phyloP scores from a whole-genome alignment of 2,329 filamentous ascomycete genomes.

The Trichocomaceae sp. region DNA sequence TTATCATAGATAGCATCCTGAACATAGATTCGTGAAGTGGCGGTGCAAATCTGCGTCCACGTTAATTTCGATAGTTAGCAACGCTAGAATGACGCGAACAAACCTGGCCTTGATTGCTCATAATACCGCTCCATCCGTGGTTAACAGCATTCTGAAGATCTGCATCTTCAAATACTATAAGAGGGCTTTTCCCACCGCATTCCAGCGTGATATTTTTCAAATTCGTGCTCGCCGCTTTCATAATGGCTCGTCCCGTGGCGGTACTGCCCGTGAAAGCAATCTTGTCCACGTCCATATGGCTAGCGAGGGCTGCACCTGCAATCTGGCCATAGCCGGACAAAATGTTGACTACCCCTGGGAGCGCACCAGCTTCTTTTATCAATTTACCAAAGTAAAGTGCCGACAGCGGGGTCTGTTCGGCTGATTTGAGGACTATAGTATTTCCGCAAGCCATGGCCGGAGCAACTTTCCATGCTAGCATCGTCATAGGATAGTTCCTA shows the following conservation, averaged over 20 bases:
- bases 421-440: constrained; percentile 58
- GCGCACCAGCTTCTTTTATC: constrained; percentile 56
- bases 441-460: constrained; percentile 60
- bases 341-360: constrained; percentile 56
- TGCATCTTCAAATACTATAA: constrained; percentile 41
- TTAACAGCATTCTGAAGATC: neutral
- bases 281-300: constrained; percentile 60
- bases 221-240: neutral
- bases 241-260: constrained; percentile 51
- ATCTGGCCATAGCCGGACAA: constrained; percentile 70
- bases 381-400: constrained; percentile 54
- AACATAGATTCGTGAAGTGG: constrained; percentile 68
- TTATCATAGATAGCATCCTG: constrained; percentile 83
- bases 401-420: constrained; percentile 62
- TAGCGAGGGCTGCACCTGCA: constrained; percentile 62
- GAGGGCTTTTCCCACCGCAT: constrained; percentile 58
- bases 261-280: constrained; percentile 59
- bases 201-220: constrained; percentile 31
- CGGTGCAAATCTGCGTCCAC: constrained; percentile 55
- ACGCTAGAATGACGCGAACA: no score
- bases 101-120: constrained; percentile 54
- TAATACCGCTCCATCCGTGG: constrained; percentile 14
- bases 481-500: constrained; percentile 82
- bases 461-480: constrained; percentile 81
- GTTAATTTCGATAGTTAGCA: no score